Conservation (phyloP, 2,329 filamentous ascomycete genomes). For the Calonectria hongkongensis region DNA sequence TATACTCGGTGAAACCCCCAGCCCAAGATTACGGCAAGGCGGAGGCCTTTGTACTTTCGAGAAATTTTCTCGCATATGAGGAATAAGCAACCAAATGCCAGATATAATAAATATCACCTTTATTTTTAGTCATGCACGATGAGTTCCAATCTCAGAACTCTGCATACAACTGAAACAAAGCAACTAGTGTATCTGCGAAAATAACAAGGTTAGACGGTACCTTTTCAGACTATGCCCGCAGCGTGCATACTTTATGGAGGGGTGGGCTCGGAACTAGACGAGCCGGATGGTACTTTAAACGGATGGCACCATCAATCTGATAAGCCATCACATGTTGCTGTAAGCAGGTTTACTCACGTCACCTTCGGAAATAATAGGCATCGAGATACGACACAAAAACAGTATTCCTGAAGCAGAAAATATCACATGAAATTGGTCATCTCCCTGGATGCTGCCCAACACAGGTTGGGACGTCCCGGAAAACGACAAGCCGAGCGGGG, state of each 20-base stretch:
- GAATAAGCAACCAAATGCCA: too few species aligned
- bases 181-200: too few species aligned
- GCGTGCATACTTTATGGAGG: neutral
- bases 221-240: neutral
- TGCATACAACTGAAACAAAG: too few species aligned
- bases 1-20: too few species aligned
- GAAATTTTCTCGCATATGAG: too few species aligned
- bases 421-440: neutral
- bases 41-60: too few species aligned
- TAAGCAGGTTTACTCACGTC: neutral
- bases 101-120: too few species aligned
- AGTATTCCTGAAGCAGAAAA: neutral
- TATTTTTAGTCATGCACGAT: too few species aligned
- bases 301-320: neutral
- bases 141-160: too few species aligned
- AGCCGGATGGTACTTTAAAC: neutral
- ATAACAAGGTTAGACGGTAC: neutral
- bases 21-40: too few species aligned
- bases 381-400: neutral
- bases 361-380: neutral
- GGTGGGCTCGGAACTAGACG: neutral
- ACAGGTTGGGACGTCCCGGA: neutral
- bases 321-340: neutral
- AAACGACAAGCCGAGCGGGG: neutral
- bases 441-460: neutral